A percentile compares a stretch with the other conserved stretches of the same genome.
Evolutionary conservation across 306 rosid species (phyloP).

Genomic region (Dalbergia oliveri): DNA sequence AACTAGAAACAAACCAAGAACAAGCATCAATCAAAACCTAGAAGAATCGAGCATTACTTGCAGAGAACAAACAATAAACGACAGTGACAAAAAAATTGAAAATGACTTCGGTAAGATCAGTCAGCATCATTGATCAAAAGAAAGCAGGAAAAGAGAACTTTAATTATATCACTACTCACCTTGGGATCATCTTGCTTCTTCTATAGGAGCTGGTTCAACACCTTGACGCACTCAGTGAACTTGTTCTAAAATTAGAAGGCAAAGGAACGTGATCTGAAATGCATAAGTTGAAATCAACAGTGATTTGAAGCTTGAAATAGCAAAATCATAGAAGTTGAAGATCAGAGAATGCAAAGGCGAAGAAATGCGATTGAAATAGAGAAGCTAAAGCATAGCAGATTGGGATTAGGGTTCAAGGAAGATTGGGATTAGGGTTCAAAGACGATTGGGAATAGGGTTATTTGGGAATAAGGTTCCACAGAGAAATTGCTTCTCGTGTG

Average conservation of each 20-base stretch:
- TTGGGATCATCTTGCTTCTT: slow-evolving; percentile 89
- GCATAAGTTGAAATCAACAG: no score
- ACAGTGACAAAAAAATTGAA: neutral
- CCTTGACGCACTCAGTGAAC: slow-evolving; percentile 76
- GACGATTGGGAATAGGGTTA: no score
- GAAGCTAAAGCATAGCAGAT: no score
- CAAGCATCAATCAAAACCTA: slow-evolving; percentile 1
- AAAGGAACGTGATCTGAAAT: no score
- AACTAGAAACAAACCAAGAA: neutral
- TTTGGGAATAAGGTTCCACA: no score
- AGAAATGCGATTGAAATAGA: no score
- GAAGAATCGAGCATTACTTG: neutral
- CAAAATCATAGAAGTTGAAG: no score
- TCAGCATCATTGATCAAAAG: neutral
- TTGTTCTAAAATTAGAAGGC: slow-evolving; percentile 25
- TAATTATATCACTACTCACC: slow-evolving; percentile 47
- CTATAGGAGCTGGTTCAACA: slow-evolving; percentile 75
- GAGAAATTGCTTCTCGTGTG: no score
- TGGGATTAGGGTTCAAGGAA: no score
- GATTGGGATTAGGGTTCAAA: no score
- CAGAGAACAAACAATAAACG: neutral
- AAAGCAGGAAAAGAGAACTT: neutral
- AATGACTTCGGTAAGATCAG: slow-evolving; percentile 14
- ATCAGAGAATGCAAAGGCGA: no score
- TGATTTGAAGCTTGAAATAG: no score